These are phyloP conservation scores for Suhomyces kunorum DNA, from an alignment of 1,139 yeast species.

Conservation along the genomic window DNA sequence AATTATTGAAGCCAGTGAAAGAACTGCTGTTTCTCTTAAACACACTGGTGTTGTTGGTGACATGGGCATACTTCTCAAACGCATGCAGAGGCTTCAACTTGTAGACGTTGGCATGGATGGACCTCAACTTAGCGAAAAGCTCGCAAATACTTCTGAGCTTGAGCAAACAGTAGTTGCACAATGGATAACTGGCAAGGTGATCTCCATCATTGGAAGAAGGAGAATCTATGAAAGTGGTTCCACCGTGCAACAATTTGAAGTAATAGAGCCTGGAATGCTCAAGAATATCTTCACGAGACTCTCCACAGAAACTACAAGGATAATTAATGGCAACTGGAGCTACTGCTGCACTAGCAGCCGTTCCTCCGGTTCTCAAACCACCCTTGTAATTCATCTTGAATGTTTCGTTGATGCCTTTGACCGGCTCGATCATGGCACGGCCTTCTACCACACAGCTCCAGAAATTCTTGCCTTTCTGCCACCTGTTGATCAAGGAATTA, in stretches of 20 bases:
- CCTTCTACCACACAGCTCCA: constrained; percentile 76
- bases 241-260: constrained; percentile 45
- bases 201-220: constrained; percentile 21
- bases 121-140: constrained; percentile 69
- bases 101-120: constrained; percentile 54
- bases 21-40: constrained; percentile 23
- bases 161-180: constrained; percentile 80
- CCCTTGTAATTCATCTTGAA: constrained; percentile 36
- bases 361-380: constrained; percentile 11
- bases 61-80: constrained; percentile 26
- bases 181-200: constrained; percentile 55
- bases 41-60: constrained; percentile 11
- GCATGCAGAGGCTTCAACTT: constrained; percentile 31
- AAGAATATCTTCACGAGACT: constrained; percentile 62
- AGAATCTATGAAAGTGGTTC: constrained; percentile 12
- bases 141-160: constrained; percentile 81
- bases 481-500: constrained; percentile 41
- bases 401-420: constrained; percentile 78
- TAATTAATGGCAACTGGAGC: constrained; percentile 73
- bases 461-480: constrained; percentile 54
- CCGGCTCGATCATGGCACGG: constrained; percentile 80
- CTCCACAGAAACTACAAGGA: constrained; percentile 84
- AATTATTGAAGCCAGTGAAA: constrained; percentile 9
- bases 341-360: constrained; percentile 6
- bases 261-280: constrained; percentile 78